phyloP scores from a whole-genome alignment of 2,329 filamentous ascomycete genomes.

The Scedosporium apiospermum region DNA sequence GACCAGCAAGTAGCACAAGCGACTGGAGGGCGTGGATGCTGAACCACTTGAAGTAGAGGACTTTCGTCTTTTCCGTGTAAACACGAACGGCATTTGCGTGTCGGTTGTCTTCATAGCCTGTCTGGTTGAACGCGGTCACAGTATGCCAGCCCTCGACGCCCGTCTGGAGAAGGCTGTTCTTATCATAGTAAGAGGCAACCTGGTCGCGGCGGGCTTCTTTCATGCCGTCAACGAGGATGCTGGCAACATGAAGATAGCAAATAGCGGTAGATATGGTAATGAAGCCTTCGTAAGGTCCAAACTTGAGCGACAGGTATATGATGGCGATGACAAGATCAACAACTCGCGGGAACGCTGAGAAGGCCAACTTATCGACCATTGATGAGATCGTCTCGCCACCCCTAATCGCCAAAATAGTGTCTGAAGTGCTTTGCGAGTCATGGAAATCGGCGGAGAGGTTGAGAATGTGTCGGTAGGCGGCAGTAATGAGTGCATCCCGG shows the following conservation, averaged over 20 bases:
- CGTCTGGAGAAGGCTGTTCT: constrained; percentile 44
- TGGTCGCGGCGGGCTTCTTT: constrained; percentile 39
- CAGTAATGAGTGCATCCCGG: constrained; percentile 40
- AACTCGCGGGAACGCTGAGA: constrained; percentile 49
- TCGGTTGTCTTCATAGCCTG: constrained; percentile 44
- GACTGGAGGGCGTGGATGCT: constrained; percentile 38
- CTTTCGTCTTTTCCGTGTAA: constrained; percentile 17
- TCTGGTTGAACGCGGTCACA: constrained; percentile 50
- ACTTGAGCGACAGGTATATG: constrained; percentile 47
- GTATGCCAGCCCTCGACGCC: constrained; percentile 52
- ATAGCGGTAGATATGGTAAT: constrained; percentile 50
- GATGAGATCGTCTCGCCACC: constrained; percentile 44
- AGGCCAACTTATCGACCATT: constrained; percentile 47
- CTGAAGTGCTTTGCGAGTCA: constrained; percentile 49
- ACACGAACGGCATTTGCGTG: constrained; percentile 38
- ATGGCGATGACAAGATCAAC: constrained; percentile 51
- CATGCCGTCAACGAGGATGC: constrained; percentile 39
- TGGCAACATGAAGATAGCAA: constrained; percentile 45
- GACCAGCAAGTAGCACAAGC: constrained; percentile 57
- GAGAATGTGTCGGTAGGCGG: constrained; percentile 50
- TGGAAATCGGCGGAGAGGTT: constrained; percentile 53
- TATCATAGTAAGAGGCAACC: constrained; percentile 43
- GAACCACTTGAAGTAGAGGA: constrained; percentile 20
- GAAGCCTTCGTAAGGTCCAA: constrained; percentile 52
- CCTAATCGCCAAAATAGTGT: constrained; percentile 47